Evolutionary conservation across 208 protist species (phyloP).

Genomic region (Trypanosoma platydactyli): DNA sequence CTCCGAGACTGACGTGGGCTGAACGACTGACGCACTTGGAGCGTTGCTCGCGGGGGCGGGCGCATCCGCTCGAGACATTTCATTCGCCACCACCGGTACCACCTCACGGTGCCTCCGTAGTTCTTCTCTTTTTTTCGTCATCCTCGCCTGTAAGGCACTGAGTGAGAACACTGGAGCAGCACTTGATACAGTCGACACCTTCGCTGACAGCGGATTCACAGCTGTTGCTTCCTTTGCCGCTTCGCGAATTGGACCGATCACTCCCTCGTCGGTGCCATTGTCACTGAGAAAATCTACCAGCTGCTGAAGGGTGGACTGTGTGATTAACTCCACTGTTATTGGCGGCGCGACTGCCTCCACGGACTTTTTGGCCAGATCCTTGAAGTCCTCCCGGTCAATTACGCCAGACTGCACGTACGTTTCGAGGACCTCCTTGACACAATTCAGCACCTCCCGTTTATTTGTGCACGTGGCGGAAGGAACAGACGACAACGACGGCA

Average conservation of each 20-base stretch:
- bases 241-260: conserved; percentile 24
- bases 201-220: not conserved
- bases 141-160: conserved; percentile 54
- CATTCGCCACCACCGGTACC: conserved; percentile 22
- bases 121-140: conserved; percentile 58
- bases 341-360: conserved; percentile 41
- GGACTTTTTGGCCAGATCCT: conserved; percentile 44
- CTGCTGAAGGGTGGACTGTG: conserved; percentile 7
- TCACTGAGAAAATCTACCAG: conserved; percentile 23
- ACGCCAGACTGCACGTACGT: conserved; percentile 38
- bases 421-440: conserved; percentile 53
- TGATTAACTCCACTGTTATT: conserved; percentile 19
- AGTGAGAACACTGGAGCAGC: conserved; percentile 33
- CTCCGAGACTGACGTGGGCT: conserved; percentile 13
- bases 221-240: conserved; percentile 4
- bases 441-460: conserved; percentile 77
- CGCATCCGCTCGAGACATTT: conserved; percentile 9
- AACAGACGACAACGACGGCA: not conserved
- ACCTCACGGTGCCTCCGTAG: conserved; percentile 35
- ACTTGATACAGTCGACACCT: not conserved
- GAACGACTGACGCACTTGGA: conserved; percentile 12
- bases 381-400: conserved; percentile 72
- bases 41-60: conserved; percentile 8
- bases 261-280: conserved; percentile 22
- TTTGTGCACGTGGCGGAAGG: conserved; percentile 32